phyloP scores from a whole-genome alignment of 352 stramenopile species.

The Elongisporangium undulatum region DNA sequence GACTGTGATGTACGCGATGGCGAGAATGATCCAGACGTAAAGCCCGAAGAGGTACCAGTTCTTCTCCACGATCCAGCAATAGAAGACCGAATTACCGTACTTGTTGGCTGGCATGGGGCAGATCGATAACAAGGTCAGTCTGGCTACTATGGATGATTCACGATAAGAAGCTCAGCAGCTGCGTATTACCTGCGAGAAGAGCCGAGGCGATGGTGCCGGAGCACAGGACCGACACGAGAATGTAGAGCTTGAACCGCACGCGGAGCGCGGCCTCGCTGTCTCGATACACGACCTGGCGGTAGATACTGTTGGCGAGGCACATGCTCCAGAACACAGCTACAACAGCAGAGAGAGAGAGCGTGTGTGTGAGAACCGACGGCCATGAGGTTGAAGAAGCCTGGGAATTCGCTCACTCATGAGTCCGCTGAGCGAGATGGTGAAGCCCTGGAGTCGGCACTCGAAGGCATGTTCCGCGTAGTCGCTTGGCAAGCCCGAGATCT shows the following conservation, averaged over 20 bases:
- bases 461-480: constrained; percentile 7
- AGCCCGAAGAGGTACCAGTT: constrained; percentile 47
- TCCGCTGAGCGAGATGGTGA: constrained; percentile 39
- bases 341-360: not conserved
- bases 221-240: constrained; percentile 39
- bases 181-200: constrained; percentile 32
- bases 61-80: constrained; percentile 65
- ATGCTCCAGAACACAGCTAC: constrained; percentile 64
- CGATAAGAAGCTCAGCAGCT: constrained; percentile 3
- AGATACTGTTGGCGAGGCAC: constrained; percentile 68
- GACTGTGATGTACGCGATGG: constrained; percentile 62
- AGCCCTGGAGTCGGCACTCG: constrained; percentile 49
- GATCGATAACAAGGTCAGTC: not conserved
- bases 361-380: too few species aligned
- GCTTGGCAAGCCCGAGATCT: constrained; percentile 36
- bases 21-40: constrained; percentile 61
- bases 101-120: not conserved
- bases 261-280: constrained; percentile 64
- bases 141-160: not conserved
- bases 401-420: constrained; percentile 40
- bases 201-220: constrained; percentile 28
- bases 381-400: not conserved
- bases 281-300: constrained; percentile 57
- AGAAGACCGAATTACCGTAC: constrained; percentile 55
- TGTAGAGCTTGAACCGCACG: constrained; percentile 55